These are phyloP conservation scores for Gloeostereum incarnatum DNA, from an alignment of 768 basidiomycete species.

Conservation along the genomic window DNA sequence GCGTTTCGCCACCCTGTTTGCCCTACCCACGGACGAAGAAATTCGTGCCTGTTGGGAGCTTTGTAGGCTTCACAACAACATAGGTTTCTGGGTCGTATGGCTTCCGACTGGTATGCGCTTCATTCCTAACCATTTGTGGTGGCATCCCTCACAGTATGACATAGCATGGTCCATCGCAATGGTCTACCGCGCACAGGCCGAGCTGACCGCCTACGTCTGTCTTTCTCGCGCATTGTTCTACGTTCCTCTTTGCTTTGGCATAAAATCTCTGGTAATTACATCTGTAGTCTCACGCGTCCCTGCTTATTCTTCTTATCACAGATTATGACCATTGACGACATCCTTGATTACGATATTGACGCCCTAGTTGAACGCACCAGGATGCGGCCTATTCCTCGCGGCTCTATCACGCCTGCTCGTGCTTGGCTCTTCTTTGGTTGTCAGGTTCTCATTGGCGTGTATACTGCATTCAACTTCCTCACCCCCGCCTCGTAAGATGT, in stretches of 20 bases:
- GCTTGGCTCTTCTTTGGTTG: slow-evolving; percentile 19
- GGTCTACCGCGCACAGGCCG: slow-evolving; percentile 17
- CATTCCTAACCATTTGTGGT: neutral
- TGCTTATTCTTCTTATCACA: slow-evolving; percentile 3
- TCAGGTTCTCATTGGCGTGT: slow-evolving; percentile 15
- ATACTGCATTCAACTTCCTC: slow-evolving; percentile 11
- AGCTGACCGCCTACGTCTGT: slow-evolving; percentile 10
- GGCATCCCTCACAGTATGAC: neutral
- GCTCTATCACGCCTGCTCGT: slow-evolving; percentile 15
- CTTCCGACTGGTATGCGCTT: slow-evolving; percentile 15
- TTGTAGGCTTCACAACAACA: slow-evolving; percentile 21
- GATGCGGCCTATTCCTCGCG: slow-evolving; percentile 16
- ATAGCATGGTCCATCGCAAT: slow-evolving; percentile 22
- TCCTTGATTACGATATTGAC: slow-evolving; percentile 19
- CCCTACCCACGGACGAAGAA: slow-evolving; percentile 13
- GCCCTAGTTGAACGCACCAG: slow-evolving; percentile 18
- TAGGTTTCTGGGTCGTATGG: slow-evolving; percentile 22
- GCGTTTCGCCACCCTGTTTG: slow-evolving; percentile 7
- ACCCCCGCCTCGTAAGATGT: slow-evolving; percentile 14
- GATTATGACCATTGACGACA: slow-evolving; percentile 24
- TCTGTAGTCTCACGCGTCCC: neutral
- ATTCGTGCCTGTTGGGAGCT: slow-evolving; percentile 20
- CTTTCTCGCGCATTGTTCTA: slow-evolving; percentile 14
- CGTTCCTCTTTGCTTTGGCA: slow-evolving; percentile 18
- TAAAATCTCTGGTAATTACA: slow-evolving; percentile 19